phyloP scores from a whole-genome alignment of 805 yeast genomes.

The Candida tallmaniae region DNA sequence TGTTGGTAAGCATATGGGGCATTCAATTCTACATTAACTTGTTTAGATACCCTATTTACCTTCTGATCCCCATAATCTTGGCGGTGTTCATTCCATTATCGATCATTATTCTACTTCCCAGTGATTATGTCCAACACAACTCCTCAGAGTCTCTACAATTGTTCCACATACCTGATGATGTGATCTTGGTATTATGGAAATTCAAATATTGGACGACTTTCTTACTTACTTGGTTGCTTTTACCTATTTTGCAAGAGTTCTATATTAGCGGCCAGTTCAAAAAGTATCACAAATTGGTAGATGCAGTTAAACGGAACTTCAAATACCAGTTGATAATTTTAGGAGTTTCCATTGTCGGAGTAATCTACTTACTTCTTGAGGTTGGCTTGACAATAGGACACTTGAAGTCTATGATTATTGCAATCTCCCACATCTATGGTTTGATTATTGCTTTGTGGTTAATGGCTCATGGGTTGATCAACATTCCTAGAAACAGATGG shows the following conservation, averaged over 20 bases:
- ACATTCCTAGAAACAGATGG: slow-evolving; percentile 54
- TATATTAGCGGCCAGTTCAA: slow-evolving; percentile 65
- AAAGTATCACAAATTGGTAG: slow-evolving; percentile 41
- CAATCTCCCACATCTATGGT: slow-evolving; percentile 73
- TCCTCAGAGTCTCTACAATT: slow-evolving; percentile 28
- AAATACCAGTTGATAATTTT: slow-evolving; percentile 59
- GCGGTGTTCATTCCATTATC: slow-evolving; percentile 75
- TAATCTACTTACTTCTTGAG: slow-evolving; percentile 53
- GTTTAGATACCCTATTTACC: slow-evolving; percentile 32
- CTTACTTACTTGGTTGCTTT: slow-evolving; percentile 67
- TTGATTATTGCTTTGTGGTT: slow-evolving; percentile 73
- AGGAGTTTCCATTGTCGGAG: slow-evolving; percentile 46
- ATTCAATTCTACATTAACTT: slow-evolving; percentile 33
- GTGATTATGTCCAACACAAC: slow-evolving; percentile 61
- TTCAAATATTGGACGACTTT: slow-evolving; percentile 78
- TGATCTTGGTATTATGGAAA: slow-evolving; percentile 63
- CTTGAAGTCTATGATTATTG: slow-evolving; percentile 65
- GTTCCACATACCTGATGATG: slow-evolving; percentile 43
- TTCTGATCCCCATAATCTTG: slow-evolving; percentile 44
- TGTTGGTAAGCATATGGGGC: slow-evolving; percentile 21
- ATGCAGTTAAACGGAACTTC: slow-evolving; percentile 53
- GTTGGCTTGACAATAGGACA: slow-evolving; percentile 49
- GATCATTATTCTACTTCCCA: slow-evolving; percentile 66
- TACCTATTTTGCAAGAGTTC: slow-evolving; percentile 72
- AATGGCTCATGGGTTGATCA: slow-evolving; percentile 76